Evolutionary conservation across 2,329 filamentous ascomycete species (phyloP).

Genomic region (Claviceps digitariae): DNA sequence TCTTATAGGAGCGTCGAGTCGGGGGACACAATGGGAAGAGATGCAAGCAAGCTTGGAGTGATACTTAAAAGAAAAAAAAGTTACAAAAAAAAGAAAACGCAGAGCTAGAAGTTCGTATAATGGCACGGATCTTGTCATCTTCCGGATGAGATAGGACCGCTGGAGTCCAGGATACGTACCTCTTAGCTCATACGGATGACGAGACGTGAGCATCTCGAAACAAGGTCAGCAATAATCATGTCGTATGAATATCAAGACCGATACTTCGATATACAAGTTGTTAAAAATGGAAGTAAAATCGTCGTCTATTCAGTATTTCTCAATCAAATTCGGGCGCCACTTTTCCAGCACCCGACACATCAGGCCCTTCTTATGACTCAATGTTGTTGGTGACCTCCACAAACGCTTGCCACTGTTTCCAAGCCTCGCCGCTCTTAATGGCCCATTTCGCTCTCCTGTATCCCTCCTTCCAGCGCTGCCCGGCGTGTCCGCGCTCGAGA

Average conservation of each 20-base stretch:
- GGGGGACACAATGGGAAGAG: background rate
- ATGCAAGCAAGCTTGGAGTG: background rate
- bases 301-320: background rate
- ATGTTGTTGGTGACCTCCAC: constrained; percentile 63
- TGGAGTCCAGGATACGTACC: background rate
- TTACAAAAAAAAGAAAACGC: background rate
- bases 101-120: background rate
- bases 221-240: background rate
- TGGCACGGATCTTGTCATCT: background rate
- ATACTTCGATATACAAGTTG: background rate
- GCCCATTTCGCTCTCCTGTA: constrained; percentile 79
- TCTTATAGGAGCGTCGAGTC: background rate
- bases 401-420: constrained; percentile 70
- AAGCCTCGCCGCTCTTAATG: constrained; percentile 73
- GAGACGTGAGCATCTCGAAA: background rate
- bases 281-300: background rate
- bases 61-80: background rate
- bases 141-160: background rate
- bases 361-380: constrained; percentile 5
- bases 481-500: constrained; percentile 69
- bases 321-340: background rate
- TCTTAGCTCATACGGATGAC: background rate
- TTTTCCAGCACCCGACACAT: background rate
- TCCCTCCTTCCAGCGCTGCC: constrained; percentile 89
- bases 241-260: background rate